A percentile compares a stretch with the other conserved stretches of the same genome.
phyloP scores from a whole-genome alignment of 306 rosid genomes.

The Vicia villosa region DNA sequence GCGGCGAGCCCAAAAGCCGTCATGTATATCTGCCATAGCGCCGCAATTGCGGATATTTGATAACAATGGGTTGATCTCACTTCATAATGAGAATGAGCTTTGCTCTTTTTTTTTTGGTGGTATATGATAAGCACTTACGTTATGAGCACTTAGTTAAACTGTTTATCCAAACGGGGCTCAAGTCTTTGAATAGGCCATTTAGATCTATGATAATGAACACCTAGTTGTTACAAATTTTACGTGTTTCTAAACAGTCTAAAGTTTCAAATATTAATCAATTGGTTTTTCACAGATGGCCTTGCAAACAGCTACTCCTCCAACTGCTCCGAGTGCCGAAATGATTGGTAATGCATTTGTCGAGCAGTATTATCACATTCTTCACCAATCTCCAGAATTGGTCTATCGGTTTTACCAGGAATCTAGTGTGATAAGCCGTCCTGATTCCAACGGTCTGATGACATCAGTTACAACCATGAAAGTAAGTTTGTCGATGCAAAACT shows the following conservation, averaged over 20 bases:
- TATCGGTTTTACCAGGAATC: constrained; percentile 74
- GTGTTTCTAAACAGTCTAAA: constrained; percentile 13
- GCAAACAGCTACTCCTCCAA: constrained; percentile 51
- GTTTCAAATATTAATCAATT: constrained; percentile 31
- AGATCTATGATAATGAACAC: not conserved
- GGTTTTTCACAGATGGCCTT: constrained; percentile 60
- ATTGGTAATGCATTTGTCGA: constrained; percentile 81
- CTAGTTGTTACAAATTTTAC: constrained; percentile 7
- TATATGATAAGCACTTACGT: too few species aligned
- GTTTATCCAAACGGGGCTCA: too few species aligned
- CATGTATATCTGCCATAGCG: too few species aligned
- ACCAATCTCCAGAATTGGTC: constrained; percentile 66
- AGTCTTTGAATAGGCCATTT: constrained; percentile 21
- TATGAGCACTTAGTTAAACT: too few species aligned
- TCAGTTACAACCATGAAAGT: constrained; percentile 85
- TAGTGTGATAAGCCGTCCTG: constrained; percentile 76
- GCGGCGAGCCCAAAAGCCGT: too few species aligned
- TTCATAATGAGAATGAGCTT: constrained; percentile 13
- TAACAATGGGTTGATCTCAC: constrained; percentile 7
- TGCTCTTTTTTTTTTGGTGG: constrained; percentile 18
- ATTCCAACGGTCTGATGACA: constrained; percentile 62
- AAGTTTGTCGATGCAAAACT: constrained; percentile 40
- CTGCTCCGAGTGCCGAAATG: constrained; percentile 59
- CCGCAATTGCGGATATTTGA: too few species aligned
- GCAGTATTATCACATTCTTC: constrained; percentile 86